Evolutionary conservation across 2,329 filamentous ascomycete species (phyloP).

Genomic region (Lasiodiplodia sp.): DNA sequence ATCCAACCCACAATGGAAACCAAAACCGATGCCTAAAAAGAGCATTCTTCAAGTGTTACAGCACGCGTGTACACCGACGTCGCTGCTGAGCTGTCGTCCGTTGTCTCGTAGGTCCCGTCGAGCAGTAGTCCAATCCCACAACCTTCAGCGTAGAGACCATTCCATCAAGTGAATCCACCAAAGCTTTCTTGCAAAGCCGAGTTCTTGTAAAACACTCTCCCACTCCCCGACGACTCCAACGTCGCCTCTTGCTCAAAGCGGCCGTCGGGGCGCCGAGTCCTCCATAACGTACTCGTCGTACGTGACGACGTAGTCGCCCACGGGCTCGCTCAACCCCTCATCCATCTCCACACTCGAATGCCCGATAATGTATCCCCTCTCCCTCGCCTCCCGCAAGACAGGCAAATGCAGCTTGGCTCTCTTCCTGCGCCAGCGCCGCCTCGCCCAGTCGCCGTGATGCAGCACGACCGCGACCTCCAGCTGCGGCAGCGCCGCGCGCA

Average conservation of each 20-base stretch:
- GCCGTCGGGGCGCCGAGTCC: not conserved
- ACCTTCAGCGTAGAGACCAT: not conserved
- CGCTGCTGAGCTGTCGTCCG: not conserved
- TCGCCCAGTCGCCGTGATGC: not conserved
- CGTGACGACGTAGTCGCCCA: not conserved
- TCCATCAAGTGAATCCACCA: not conserved
- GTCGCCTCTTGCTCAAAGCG: not conserved
- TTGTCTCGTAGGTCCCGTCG: not conserved
- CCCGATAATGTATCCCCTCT: not conserved
- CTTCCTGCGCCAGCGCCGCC: no score
- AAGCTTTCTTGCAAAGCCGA: no score
- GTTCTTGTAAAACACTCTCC: no score
- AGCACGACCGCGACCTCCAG: not conserved
- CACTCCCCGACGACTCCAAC: not conserved
- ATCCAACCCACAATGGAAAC: not conserved
- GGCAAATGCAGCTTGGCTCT: not conserved
- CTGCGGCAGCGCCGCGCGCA: not conserved
- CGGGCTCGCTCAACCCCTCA: not conserved
- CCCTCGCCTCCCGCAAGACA: not conserved
- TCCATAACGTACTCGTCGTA: not conserved
- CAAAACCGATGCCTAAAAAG: not conserved
- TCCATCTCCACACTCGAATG: not conserved
- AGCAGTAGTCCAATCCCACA: not conserved
- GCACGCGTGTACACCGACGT: not conserved
- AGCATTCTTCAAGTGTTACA: not conserved